phyloP scores from a whole-genome alignment of 345 rosid genomes.

The Aquilaria malaccensis region DNA sequence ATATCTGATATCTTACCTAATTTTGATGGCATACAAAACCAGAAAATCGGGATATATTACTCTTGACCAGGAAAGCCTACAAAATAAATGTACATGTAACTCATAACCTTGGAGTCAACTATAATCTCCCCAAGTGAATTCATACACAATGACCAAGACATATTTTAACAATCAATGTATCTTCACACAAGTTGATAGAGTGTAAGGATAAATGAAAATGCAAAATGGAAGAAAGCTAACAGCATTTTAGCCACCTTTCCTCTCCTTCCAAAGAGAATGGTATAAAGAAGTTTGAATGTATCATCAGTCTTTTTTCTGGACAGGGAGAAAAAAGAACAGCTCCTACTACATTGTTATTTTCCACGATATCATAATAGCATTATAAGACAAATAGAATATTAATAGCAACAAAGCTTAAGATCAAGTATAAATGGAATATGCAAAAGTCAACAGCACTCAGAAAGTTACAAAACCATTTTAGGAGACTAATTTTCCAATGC shows the following conservation, averaged over 20 bases:
- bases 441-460: too few relatives aligned
- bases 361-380: too few relatives aligned
- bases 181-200: constrained; percentile 3
- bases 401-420: too few relatives aligned
- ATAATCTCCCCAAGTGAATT: neutral
- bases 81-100: constrained; percentile 23
- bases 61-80: constrained; percentile 86
- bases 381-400: too few relatives aligned
- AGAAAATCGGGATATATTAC: constrained; percentile 75
- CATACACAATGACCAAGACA: neutral
- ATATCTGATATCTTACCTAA: constrained; percentile 42
- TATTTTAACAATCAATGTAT: constrained; percentile 11
- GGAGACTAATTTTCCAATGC: too few relatives aligned
- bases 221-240: too few relatives aligned
- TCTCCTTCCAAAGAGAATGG: too few relatives aligned
- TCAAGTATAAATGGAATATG: too few relatives aligned
- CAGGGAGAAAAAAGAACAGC: constrained; percentile 10
- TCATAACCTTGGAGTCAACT: constrained; percentile 2
- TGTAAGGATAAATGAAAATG: too few relatives aligned
- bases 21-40: constrained; percentile 88
- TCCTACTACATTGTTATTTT: too few relatives aligned
- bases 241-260: too few relatives aligned
- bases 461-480: too few relatives aligned
- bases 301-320: constrained; percentile 76
- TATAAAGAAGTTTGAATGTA: neutral